Evolutionary conservation across 1,284 basidiomycete species (phyloP).

Genomic region (Athelia sp.): DNA sequence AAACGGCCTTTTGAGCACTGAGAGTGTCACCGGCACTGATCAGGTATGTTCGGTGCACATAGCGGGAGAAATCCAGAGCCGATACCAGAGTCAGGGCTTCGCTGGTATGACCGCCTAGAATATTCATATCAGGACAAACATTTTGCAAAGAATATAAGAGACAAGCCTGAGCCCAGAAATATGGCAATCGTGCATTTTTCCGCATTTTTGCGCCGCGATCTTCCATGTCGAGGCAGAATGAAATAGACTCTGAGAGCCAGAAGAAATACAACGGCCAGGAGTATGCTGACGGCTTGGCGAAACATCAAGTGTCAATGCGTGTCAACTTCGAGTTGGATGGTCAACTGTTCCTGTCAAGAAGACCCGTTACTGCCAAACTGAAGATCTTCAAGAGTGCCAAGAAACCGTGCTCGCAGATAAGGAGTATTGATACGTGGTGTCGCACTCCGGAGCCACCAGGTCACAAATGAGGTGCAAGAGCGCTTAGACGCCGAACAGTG

Average conservation of each 20-base stretch:
- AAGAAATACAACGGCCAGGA: neutral
- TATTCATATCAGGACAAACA: no score
- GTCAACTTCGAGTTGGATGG: no score
- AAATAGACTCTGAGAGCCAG: constrained; percentile 1
- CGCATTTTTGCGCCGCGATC: constrained; percentile 12
- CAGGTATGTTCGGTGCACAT: constrained; percentile 78
- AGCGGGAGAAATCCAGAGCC: constrained; percentile 72
- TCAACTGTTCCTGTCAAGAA: no score
- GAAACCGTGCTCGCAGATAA: no score
- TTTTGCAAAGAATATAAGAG: neutral
- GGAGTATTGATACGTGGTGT: no score
- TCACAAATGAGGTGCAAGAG: no score
- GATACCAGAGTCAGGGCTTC: constrained; percentile 82
- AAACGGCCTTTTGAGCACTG: constrained; percentile 66
- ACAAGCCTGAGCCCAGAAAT: constrained; percentile 60
- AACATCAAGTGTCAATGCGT: neutral
- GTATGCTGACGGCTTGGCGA: neutral
- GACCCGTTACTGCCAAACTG: no score
- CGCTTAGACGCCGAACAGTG: no score
- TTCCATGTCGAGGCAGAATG: neutral
- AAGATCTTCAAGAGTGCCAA: no score
- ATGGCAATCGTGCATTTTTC: constrained; percentile 46
- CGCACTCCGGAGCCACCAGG: no score
- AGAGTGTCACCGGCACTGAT: constrained; percentile 80
- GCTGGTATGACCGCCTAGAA: constrained; percentile 87